A percentile compares a stretch with the other conserved stretches of the same genome.
Conservation (phyloP, 805 yeast species). For the Groenewaldozyma tartarivorans region DNA sequence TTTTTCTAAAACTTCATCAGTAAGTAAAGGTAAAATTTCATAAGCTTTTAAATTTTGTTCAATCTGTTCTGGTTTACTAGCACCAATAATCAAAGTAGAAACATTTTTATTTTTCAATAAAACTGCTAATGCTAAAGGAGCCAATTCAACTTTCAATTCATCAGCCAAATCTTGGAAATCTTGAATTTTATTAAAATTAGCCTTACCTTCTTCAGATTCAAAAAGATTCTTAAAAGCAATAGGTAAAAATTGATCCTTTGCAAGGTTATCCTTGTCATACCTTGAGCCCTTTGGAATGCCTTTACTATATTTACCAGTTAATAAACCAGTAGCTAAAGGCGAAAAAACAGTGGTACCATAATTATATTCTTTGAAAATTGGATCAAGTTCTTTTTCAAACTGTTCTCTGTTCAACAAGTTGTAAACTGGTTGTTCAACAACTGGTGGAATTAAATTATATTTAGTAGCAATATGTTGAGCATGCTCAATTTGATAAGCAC, state of each 20-base stretch:
- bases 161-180: constrained; percentile 21
- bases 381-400: constrained; percentile 21
- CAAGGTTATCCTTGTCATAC: constrained; percentile 10
- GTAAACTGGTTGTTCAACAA: constrained; percentile 25
- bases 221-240: constrained; percentile 9
- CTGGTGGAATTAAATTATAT: constrained; percentile 22
- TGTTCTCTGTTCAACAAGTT: constrained; percentile 20
- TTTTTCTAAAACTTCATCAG: constrained; percentile 19
- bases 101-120: constrained; percentile 24
- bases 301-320: constrained; percentile 21
- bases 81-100: constrained; percentile 25
- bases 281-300: constrained; percentile 10
- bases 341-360: constrained; percentile 25
- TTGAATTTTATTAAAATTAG: constrained; percentile 18
- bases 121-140: constrained; percentile 26
- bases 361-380: constrained; percentile 20
- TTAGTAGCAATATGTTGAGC: constrained; percentile 26
- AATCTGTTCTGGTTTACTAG: constrained; percentile 23
- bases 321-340: constrained; percentile 23
- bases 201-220: constrained; percentile 19
- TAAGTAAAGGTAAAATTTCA: constrained; percentile 21
- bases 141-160: constrained; percentile 20
- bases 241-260: constrained; percentile 7
- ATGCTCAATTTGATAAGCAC: constrained; percentile 24
- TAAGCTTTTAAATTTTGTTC: constrained; percentile 23